Conservation (phyloP, 1,139 yeast genomes). For the Yarrowia galli region DNA sequence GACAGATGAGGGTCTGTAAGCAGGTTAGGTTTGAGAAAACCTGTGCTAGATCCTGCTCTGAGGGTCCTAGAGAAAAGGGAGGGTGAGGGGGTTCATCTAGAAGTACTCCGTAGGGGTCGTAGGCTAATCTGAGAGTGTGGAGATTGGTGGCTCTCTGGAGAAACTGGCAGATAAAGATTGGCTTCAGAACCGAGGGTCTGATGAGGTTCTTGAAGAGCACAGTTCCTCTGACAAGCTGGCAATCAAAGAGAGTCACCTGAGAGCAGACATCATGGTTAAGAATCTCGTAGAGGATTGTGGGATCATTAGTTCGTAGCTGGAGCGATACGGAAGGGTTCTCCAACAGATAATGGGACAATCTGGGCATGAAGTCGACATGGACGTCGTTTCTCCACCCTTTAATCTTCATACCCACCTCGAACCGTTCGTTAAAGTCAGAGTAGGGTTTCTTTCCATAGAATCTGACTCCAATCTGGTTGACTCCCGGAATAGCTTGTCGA, state of each 20-base stretch:
- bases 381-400: constrained; percentile 36
- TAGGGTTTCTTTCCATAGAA: constrained; percentile 36
- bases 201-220: constrained; percentile 28
- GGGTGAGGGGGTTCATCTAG: constrained; percentile 20
- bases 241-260: constrained; percentile 27
- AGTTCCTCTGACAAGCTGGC: constrained; percentile 30
- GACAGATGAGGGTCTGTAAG: constrained; percentile 24
- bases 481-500: constrained; percentile 7
- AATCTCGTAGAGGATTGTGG: constrained; percentile 20
- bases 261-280: constrained; percentile 1
- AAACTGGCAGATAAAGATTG: constrained; percentile 29
- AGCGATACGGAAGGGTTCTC: constrained; percentile 25
- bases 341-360: not conserved
- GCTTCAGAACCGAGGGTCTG: constrained; percentile 25
- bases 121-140: constrained; percentile 24
- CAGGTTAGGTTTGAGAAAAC: not conserved
- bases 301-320: constrained; percentile 27
- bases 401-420: constrained; percentile 35
- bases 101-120: constrained; percentile 33
- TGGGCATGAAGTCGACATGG: constrained; percentile 34
- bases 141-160: constrained; percentile 5
- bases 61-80: constrained; percentile 25
- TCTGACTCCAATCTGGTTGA: constrained; percentile 27
- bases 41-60: constrained; percentile 6
- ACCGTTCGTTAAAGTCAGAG: constrained; percentile 34